phyloP scores from a whole-genome alignment of 768 basidiomycete species.

The Peribolospora baueri region DNA sequence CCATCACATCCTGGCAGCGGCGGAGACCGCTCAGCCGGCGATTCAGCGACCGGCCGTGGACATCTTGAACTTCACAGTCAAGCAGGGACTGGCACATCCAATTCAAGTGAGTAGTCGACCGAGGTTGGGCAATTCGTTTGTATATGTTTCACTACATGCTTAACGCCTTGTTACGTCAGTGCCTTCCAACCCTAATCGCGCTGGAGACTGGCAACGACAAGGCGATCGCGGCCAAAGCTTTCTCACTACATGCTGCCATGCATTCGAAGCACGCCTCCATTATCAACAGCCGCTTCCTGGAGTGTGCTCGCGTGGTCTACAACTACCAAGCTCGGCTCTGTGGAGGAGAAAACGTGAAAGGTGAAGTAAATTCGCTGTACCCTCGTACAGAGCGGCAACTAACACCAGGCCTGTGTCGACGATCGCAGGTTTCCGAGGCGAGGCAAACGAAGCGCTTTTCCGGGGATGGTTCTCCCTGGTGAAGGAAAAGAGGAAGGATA shows the following conservation, averaged over 20 bases:
- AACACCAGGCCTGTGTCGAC: neutral
- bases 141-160: neutral
- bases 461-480: slow-evolving; percentile 78
- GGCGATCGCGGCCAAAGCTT: slow-evolving; percentile 45
- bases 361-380: slow-evolving; percentile 18
- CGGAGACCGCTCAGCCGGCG: slow-evolving; percentile 40
- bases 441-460: slow-evolving; percentile 45
- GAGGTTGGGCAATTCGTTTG: neutral
- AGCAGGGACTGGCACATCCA: slow-evolving; percentile 85
- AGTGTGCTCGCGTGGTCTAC: slow-evolving; percentile 58
- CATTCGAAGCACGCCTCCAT: slow-evolving; percentile 75
- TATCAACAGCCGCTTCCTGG: slow-evolving; percentile 57
- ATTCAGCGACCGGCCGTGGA: slow-evolving; percentile 51
- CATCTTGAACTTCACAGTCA: slow-evolving; percentile 73
- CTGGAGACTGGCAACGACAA: slow-evolving; percentile 55
- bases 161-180: slow-evolving; percentile 25
- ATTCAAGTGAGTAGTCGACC: slow-evolving; percentile 35
- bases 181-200: slow-evolving; percentile 72
- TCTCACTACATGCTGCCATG: slow-evolving; percentile 49
- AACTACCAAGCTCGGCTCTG: slow-evolving; percentile 48
- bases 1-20: slow-evolving; percentile 51
- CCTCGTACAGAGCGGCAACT: neutral
- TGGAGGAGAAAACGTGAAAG: slow-evolving; percentile 27
- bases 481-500: slow-evolving; percentile 61
- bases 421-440: slow-evolving; percentile 36